Base-by-base conservation (phyloP, 208 protist genomes). In the Wallacemonas sp. region DNA sequence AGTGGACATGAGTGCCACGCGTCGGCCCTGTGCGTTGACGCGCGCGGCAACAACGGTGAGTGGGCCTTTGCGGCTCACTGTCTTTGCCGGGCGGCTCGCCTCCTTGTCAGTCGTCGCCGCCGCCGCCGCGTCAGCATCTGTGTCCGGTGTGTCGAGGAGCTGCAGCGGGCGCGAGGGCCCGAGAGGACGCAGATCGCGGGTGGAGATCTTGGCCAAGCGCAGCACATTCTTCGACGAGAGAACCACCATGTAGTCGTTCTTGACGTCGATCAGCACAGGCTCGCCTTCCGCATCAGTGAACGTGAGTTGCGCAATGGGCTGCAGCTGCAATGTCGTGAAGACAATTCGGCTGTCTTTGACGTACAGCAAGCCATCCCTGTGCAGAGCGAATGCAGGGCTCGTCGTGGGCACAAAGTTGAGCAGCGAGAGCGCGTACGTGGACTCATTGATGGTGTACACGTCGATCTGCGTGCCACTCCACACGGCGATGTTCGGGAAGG, bases 391-490 rank as follows among this genome's bases (percentile, higher is more conserved):
- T 16, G 83, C 87, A 19, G 85, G 58, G 65, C 75, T 92, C 36
- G 83, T 83, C 9, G 83, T 80, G 38, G 78, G 68, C 34, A 96
- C 72, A 64, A 88, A 93, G 60, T 87, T 92, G 33, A 86, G 68
- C 23, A 88, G 74, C 34, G 83, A 74, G 17, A 83, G 83, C 38
- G 78, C 79, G 8, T 86, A 95, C 1, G 82, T 91, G 21, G 80
- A 57, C 67, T 95, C 88, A 79, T 95, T 90, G 64, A 96, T 90
- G 43, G 82, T 83, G 75, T 93, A 97, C 17, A 96, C 55, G 58
- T 94, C 88, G 47, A 97, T 94, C 72, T 94, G 82, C 19, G 79
- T 78, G 30, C 88, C 91, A 56, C 80, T 90, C 88, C 90, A 98
- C n/a, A 96, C 66, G 9, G 83, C 88, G 56, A 98, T 92, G 58